Base-by-base conservation (phyloP, 805 yeast species). In the Sugiyamaella marilandica region DNA sequence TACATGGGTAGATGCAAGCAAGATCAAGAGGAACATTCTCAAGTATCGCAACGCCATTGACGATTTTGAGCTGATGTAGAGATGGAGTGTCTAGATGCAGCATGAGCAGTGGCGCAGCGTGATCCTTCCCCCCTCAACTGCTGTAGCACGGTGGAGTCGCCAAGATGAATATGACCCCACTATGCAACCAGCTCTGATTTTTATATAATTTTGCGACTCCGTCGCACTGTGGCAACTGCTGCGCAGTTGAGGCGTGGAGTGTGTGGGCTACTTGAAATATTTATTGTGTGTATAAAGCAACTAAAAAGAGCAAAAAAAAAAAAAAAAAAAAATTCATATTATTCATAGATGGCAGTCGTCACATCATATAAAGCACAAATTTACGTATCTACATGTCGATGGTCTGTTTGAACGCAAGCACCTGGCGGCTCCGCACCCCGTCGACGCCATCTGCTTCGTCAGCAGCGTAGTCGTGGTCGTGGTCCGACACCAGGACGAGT, bases 1-100 rank as follows among this genome's bases (percentile, higher is more conserved):
- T 61, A 94, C 99, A 2, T 94, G 99, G 99, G 94, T 87, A n/a
- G 97, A 94, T 64, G 79, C 84, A 41, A 85, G 95, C 60, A 95
- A 94, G 84, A 91, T 95, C 70, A 91, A 87, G 76, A 79, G 85
- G 64, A 89, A 88, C 60, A 81, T 92, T 54, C 82, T 91, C 71
- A 86, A 86, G 72, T 94, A 86, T 75, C 85, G 87, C 71, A 91
- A 92, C 48, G 72, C 70, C 50, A 65, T 72, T 57, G 86, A 82
- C 65, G 86, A 82, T 63, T 82, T 74, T 64, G 84, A 81, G 54
- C 69, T 79, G 60, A 70, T 80, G 49, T 75, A 59, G 61, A n/a
- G 61, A n/a, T 24, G 29, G 35, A 24, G 29, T 24, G 29, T 24
- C 29, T n/a, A n/a, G n/a, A n/a, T n/a, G n/a, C n/a, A n/a, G n/a